Evolutionary conservation across 495 filamentous ascomycete genomes (phyloP).

Genomic region (Aspergillus olivimuriae): DNA sequence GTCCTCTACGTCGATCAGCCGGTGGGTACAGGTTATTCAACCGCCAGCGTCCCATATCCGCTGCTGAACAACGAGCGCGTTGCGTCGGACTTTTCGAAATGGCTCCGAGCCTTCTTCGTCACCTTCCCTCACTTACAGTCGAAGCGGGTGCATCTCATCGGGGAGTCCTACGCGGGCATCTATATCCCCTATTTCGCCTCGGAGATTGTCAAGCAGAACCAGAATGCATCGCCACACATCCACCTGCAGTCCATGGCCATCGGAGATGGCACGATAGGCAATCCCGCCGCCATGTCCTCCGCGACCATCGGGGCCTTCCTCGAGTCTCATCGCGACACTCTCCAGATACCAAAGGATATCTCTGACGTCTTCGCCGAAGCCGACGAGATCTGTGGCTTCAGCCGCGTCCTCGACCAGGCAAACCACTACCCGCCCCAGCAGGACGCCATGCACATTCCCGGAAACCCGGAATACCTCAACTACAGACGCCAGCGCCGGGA

Average conservation of each 20-base stretch:
- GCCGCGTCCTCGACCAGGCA: slow-evolving; percentile 21
- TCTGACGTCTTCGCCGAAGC: slow-evolving; percentile 22
- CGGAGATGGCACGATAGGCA: slow-evolving; percentile 12
- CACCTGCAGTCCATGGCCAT: slow-evolving; percentile 30
- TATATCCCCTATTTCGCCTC: slow-evolving; percentile 37
- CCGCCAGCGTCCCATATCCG: slow-evolving; percentile 25
- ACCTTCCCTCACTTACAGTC: slow-evolving; percentile 25
- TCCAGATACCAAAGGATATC: slow-evolving; percentile 14
- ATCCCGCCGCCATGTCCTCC: slow-evolving; percentile 3
- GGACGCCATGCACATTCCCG: slow-evolving; percentile 27
- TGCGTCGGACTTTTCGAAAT: slow-evolving; percentile 28
- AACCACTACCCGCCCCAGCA: slow-evolving; percentile 23
- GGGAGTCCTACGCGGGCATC: slow-evolving; percentile 37
- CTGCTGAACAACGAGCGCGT: slow-evolving; percentile 22
- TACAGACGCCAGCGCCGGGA: slow-evolving; percentile 16
- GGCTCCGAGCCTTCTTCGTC: slow-evolving; percentile 31
- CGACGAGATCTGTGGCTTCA: slow-evolving; percentile 30
- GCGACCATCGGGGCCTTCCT: slow-evolving; percentile 9
- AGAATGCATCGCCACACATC: slow-evolving; percentile 14
- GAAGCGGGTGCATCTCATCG: slow-evolving; percentile 35
- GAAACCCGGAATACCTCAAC: slow-evolving; percentile 30
- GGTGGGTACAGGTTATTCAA: slow-evolving; percentile 33
- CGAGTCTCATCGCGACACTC: slow-evolving; percentile 1
- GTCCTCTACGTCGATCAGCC: slow-evolving; percentile 41
- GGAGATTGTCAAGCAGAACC: slow-evolving; percentile 21